phyloP scores from a whole-genome alignment of 306 rosid genomes.

The Glycine latifolia region DNA sequence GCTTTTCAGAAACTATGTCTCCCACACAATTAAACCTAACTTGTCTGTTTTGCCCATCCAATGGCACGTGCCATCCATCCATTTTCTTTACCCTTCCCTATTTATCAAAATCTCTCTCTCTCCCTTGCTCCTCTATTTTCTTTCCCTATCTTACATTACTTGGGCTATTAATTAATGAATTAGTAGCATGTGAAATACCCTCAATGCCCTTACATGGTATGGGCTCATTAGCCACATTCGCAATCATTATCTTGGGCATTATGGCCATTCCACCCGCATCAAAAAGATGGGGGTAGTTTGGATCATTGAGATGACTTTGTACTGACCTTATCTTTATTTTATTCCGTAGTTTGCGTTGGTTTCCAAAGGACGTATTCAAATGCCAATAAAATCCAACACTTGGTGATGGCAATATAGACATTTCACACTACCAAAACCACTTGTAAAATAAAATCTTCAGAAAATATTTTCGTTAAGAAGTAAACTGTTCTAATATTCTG shows the following conservation, averaged over 20 bases:
- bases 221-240: neutral
- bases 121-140: neutral
- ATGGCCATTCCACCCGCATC: slow-evolving; percentile 44
- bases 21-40: slow-evolving; percentile 62
- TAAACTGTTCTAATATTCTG: slow-evolving; percentile 15
- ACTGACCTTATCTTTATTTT: slow-evolving; percentile 85
- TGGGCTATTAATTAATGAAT: slow-evolving; percentile 56
- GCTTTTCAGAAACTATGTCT: slow-evolving; percentile 60
- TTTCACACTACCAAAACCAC: neutral
- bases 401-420: slow-evolving; percentile 43
- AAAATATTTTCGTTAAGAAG: neutral
- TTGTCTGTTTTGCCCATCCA: slow-evolving; percentile 57
- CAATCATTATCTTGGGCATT: slow-evolving; percentile 59
- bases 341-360: slow-evolving; percentile 76
- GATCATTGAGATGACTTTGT: slow-evolving; percentile 84
- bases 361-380: slow-evolving; percentile 57
- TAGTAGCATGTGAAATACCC: slow-evolving; percentile 25
- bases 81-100: slow-evolving; percentile 43
- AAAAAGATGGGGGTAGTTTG: slow-evolving; percentile 64
- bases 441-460: slow-evolving; percentile 3
- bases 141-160: slow-evolving; percentile 46
- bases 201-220: slow-evolving; percentile 39
- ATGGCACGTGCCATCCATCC: slow-evolving; percentile 65
- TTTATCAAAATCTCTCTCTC: slow-evolving; percentile 32
- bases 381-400: slow-evolving; percentile 59